Evolutionary conservation across 345 rosid genomes (phyloP), one percentile per base, ranked within the genome.

Genomic region (Diplotaxis tenuifolia): DNA sequence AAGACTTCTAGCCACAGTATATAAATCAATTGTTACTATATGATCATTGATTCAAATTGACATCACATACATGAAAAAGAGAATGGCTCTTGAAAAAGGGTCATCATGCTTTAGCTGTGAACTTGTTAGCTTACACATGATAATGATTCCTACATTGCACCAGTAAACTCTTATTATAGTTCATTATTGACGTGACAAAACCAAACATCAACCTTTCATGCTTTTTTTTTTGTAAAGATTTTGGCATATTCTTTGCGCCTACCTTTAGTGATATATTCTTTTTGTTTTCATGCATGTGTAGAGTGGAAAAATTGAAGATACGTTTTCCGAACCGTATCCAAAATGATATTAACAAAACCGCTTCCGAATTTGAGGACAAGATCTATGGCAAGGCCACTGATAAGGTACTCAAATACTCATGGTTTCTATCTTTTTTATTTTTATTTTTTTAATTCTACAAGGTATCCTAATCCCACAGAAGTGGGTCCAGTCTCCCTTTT

Each of bases 291-390:
- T 68, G 5, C 40, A 15, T 64, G 38, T 68, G 28, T 52, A 92
- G 98, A 79, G 77, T 83, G 71, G 86, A 79, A 4, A 81, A 76
- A 15, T 71, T 92, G 65, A 86, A 81, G 84, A 77, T 70, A 67
- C 75, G 62, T 36, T 86, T 74, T 72, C 89, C 87, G 10, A 67
- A 57, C 42, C 70, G 85, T 76, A 83, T 80, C 1, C 75, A 75
- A 45, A 82, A 71, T 19, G 87, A 82, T 42, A 58, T 85, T 28
- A 72, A 70, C n/a, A 82, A 85, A 28, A 38, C 82, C 7, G 96
- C 93, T 56, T 59, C 40, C 45, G 72, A 82, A 67, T 83, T 90
- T 75, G 98, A 90, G 84, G 87, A 85, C 50, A 86, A 67, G 78
- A 75, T 61, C 27, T 87, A 74, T 60, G 65, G 52, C 36, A 79